Evolutionary conservation across 305 asterid species (phyloP), one percentile per base, ranked within the genome.

Genomic region (Solanum aculeatissimum): DNA sequence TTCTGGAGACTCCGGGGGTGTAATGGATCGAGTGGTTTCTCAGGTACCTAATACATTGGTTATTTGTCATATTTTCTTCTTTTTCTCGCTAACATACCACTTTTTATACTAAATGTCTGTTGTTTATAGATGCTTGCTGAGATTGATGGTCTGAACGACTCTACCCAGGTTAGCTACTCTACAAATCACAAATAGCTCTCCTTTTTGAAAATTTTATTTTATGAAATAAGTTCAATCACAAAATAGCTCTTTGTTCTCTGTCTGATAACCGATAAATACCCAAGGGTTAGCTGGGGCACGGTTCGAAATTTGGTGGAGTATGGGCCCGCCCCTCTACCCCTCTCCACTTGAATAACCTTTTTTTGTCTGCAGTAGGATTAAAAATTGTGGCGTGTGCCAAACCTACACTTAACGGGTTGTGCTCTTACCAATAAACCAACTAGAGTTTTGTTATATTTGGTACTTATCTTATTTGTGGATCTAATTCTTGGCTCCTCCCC

Each of bases 1-100:
- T 83, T 93, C 98, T 88, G 99, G 99, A 80, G 99, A 97, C 91
- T 97, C 99, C 62, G 99, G 99, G 53, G 99, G 98, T 60, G 98
- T 96, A 47, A 95, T 95, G 99, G 99, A 97, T 89, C 91, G 99
- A 78, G 98, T 95, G 57, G 98, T 97, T 87, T 97, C 99, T 89
- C 99, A 97, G 98, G 99, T 96, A 86, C 78, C 71, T 42, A 68
- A 29, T 15, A 35, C 77, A 16, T 66, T 27, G 2, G 21, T 49
- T 40, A 45, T 60, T 16, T 16, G 12, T 32, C 11, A 38, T 42
- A 25, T 18, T 43, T 51, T 18, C 62, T 54, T 38, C 82, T 77
- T 70, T 58, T 60, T 21, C 55, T 32, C 9, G 9, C n/a, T 10
- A 18, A 57, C 9, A 38, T n/a, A 68, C 27, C 62, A 32, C 38